phyloP scores from a whole-genome alignment of 495 filamentous ascomycete genomes.

The Friedmanniomyces simplex region DNA sequence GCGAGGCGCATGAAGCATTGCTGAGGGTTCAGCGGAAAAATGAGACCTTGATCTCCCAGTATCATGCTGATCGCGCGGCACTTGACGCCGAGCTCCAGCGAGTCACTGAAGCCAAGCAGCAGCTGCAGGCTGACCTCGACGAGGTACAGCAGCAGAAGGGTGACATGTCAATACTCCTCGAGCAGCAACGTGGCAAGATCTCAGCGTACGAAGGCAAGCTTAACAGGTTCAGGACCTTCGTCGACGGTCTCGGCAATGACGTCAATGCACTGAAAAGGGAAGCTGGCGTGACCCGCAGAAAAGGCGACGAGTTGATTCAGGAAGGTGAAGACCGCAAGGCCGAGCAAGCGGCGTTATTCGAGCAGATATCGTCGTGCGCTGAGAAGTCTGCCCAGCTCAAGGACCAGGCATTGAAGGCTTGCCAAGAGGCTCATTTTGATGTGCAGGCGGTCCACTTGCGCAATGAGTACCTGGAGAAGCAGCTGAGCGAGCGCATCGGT shows the following conservation, averaged over 20 bases:
- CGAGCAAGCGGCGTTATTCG: not conserved
- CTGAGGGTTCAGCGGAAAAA: not conserved
- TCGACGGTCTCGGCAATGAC: conserved; percentile 24
- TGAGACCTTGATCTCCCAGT: not conserved
- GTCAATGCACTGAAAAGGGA: conserved; percentile 12
- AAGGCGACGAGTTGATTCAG: not conserved
- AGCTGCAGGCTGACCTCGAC: conserved; percentile 13
- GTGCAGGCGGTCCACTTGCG: not conserved
- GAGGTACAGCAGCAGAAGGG: conserved; percentile 2
- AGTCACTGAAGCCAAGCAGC: not conserved
- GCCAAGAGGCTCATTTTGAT: not conserved
- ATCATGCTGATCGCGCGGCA: not conserved
- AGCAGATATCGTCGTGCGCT: not conserved
- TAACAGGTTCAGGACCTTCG: conserved; percentile 19
- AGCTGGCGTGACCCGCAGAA: not conserved
- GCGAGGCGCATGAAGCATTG: not conserved
- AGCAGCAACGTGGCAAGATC: conserved; percentile 5
- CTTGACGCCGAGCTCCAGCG: conserved; percentile 1
- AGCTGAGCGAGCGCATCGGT: conserved; percentile 15
- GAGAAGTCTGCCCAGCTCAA: conserved; percentile 1
- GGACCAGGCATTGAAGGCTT: conserved; percentile 1
- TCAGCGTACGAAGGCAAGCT: conserved; percentile 9
- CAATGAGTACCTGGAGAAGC: conserved; percentile 10
- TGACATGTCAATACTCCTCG: not conserved
- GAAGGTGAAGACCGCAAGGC: not conserved